phyloP scores from a whole-genome alignment of 768 basidiomycete species.

The Amylocystis lapponica region DNA sequence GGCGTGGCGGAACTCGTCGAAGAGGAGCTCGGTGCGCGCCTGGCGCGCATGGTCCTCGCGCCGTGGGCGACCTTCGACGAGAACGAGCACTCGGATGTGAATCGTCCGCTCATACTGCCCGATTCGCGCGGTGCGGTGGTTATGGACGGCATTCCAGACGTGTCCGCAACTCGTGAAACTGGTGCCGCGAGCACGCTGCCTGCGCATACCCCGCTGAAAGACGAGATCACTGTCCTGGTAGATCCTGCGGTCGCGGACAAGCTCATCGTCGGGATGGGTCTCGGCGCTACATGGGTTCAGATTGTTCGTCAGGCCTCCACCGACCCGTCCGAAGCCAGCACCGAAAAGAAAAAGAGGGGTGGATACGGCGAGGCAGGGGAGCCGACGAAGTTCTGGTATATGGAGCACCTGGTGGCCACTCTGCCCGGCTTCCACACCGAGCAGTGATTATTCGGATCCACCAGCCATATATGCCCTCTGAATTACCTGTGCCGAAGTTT shows the following conservation, averaged over 20 bases:
- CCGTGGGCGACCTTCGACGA: constrained; percentile 45
- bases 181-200: constrained; percentile 6
- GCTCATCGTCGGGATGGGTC: constrained; percentile 49
- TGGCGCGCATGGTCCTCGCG: constrained; percentile 46
- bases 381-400: constrained; percentile 47
- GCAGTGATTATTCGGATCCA: no score
- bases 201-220: constrained; percentile 46
- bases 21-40: constrained; percentile 37
- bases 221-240: constrained; percentile 56
- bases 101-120: constrained; percentile 27
- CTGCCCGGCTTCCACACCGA: constrained; percentile 49
- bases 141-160: constrained; percentile 13
- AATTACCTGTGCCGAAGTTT: no score
- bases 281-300: constrained; percentile 68
- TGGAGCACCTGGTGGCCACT: constrained; percentile 47
- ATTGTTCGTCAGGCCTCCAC: constrained; percentile 36
- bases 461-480: no score
- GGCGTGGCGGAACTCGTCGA: constrained; percentile 33
- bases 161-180: constrained; percentile 5
- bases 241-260: constrained; percentile 37
- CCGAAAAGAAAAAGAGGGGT: constrained; percentile 20
- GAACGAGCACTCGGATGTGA: constrained; percentile 33
- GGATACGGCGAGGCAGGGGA: constrained; percentile 16
- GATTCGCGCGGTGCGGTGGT: constrained; percentile 34
- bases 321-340: constrained; percentile 5